Evolutionary conservation across 495 filamentous ascomycete species (phyloP), one percentile per base, ranked within the genome.

Genomic region (Pyrenula massariospora): DNA sequence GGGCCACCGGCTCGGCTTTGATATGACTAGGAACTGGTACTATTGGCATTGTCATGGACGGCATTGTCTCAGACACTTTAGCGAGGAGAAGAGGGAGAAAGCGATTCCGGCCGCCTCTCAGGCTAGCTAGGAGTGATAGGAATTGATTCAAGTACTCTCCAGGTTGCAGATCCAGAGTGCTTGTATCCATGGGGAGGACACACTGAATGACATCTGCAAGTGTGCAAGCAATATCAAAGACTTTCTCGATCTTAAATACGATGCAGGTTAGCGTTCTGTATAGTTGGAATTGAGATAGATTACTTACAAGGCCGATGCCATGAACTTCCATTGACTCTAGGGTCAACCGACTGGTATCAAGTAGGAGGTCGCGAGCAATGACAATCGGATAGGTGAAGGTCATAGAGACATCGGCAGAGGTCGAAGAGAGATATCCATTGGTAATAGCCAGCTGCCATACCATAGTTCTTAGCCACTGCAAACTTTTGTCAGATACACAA

Each of bases 81-180:
- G 77, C 74, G 24, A 89, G 64, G 0, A 93, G 72, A 10, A 89
- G 72, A 0, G 85, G 87, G 11, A 91, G 73, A 65, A 85, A 91
- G 52, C 83, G 80, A 52, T 79, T 71, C 25, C 88, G 75, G 5
- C 87, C 88, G 23, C 78, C 82, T n/a, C 85, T 85, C 36, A 91
- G 76, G 10, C 75, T 70, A 1, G 83, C 81, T 3, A 91, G 74
- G 24, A 91, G 73, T 42, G 77, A 78, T 36, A 86, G 69, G 19
- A 91, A 75, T 53, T 86, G 77, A 55, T 81, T 77, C n/a, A 91
- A 80, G 60, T 87, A 83, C 59, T 90, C 84, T 24, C 80, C 82
- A 8, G 88, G 87, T 0, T 85, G 84, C 22, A 81, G 69, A 22
- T 78, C 76, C 65, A 85, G 87, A 20, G 77, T 73, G 12, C 77